Evolutionary conservation across 306 rosid species (phyloP).

Genomic region (Gynostemma pentaphyllum): DNA sequence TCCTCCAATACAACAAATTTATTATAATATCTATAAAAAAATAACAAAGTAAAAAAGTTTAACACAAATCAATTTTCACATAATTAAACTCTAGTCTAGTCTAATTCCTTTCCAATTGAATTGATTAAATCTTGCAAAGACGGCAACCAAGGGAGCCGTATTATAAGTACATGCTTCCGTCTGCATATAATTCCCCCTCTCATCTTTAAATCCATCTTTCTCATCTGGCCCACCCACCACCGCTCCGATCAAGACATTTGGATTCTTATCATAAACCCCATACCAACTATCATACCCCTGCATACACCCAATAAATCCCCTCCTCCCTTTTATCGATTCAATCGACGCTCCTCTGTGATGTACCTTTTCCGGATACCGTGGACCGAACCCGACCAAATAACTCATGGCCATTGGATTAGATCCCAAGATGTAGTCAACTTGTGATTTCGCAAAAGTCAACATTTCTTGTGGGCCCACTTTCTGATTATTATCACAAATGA

Average conservation of each 20-base stretch:
- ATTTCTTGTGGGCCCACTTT: slow-evolving; percentile 28
- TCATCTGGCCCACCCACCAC: slow-evolving; percentile 73
- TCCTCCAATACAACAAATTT: too few relatives aligned
- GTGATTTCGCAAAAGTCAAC: slow-evolving; percentile 49
- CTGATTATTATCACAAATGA: slow-evolving; percentile 26
- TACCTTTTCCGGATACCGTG: slow-evolving; percentile 33
- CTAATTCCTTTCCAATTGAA: too few relatives aligned
- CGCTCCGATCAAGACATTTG: slow-evolving; percentile 53
- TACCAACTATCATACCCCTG: slow-evolving; percentile 69
- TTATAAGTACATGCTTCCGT: slow-evolving; percentile 86
- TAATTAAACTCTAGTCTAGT: too few relatives aligned
- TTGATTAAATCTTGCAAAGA: slow-evolving; percentile 43
- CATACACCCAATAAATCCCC: slow-evolving; percentile 68
- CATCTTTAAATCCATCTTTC: slow-evolving; percentile 41
- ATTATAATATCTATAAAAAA: too few relatives aligned
- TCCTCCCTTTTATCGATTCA: slow-evolving; percentile 29
- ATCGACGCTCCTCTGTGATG: slow-evolving; percentile 91
- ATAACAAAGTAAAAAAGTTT: neutral
- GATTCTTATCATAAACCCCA: slow-evolving; percentile 36
- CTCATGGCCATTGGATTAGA: slow-evolving; percentile 60
- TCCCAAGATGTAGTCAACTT: slow-evolving; percentile 69
- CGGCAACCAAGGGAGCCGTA: slow-evolving; percentile 59
- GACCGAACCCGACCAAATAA: slow-evolving; percentile 57
- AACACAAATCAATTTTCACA: neutral
- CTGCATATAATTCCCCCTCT: slow-evolving; percentile 49